Evolutionary conservation across 169 alveolate genomes (phyloP).

Genomic region (Cyclospora cayetanensis): DNA sequence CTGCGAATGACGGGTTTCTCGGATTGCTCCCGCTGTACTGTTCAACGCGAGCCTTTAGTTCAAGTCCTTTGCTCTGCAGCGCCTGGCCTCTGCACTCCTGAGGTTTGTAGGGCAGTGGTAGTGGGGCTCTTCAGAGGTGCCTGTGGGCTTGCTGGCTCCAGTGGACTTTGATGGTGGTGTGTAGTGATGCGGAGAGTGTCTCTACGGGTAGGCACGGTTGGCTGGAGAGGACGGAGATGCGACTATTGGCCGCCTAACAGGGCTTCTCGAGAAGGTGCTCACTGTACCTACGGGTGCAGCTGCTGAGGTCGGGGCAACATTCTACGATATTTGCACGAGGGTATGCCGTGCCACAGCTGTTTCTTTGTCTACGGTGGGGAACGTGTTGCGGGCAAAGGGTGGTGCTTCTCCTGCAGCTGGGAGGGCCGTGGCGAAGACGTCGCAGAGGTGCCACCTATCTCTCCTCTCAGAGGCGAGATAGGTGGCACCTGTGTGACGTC

Average conservation of each 20-base stretch:
- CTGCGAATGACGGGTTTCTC: background rate
- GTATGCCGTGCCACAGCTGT: background rate
- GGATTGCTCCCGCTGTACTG: background rate
- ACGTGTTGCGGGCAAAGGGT: no score
- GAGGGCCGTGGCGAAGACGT: no score
- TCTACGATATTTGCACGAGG: constrained; percentile 9
- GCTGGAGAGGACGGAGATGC: background rate
- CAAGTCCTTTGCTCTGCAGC: background rate
- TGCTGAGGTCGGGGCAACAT: constrained; percentile 21
- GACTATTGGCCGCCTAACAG: background rate
- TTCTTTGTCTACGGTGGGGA: no score
- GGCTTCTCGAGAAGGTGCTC: background rate
- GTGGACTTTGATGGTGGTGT: background rate
- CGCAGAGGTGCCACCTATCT: no score
- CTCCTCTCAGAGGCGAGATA: no score
- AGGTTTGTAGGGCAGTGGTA: background rate
- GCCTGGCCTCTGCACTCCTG: background rate
- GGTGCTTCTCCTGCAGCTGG: no score
- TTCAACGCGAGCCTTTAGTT: background rate
- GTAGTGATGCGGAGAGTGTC: background rate
- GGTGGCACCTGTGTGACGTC: no score
- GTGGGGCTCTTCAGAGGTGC: background rate
- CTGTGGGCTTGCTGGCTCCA: background rate
- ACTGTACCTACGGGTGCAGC: background rate
- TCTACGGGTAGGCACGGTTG: background rate